These are phyloP conservation scores for Aureobasidium sp. DNA, from an alignment of 2,329 filamentous ascomycete genomes.

Conservation along the genomic window DNA sequence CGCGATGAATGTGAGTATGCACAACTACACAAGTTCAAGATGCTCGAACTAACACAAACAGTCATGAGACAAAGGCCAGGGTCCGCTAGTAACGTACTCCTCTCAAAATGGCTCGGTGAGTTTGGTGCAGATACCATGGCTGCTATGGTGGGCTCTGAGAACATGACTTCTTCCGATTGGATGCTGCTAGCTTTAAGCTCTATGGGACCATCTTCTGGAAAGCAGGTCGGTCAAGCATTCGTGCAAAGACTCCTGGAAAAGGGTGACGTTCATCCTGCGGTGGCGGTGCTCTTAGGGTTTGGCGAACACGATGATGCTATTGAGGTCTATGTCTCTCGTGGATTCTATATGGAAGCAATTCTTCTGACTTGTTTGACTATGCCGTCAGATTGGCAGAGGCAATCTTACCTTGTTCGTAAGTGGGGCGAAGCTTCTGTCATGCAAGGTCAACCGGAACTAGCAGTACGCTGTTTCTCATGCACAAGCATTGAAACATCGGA, in stretches of 20 bases:
- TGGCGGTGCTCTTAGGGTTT: conserved; percentile 85
- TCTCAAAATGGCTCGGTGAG: conserved; percentile 89
- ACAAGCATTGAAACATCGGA: conserved; percentile 77
- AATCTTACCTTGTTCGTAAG: conserved; percentile 78
- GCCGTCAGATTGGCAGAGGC: conserved; percentile 82
- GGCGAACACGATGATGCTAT: conserved; percentile 91
- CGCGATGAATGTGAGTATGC: conserved; percentile 61
- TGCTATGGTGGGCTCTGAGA: conserved; percentile 63
- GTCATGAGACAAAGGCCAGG: conserved; percentile 63
- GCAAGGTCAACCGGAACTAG: conserved; percentile 79
- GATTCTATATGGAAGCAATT: conserved; percentile 85
- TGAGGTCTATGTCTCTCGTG: conserved; percentile 89
- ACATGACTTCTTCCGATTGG: conserved; percentile 94
- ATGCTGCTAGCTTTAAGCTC: conserved; percentile 89
- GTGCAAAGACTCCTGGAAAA: conserved; percentile 83
- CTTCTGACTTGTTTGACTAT: conserved; percentile 77
- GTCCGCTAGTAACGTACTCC: conserved; percentile 69
- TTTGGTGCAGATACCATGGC: conserved; percentile 73
- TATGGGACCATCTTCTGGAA: conserved; percentile 68
- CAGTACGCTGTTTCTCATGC: conserved; percentile 88
- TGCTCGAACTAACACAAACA: conserved; percentile 20
- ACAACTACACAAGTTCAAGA: background rate
- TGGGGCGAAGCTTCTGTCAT: conserved; percentile 92
- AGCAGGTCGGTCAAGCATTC: conserved; percentile 83
- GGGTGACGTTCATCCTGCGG: conserved; percentile 84